phyloP scores from a whole-genome alignment of 1,284 basidiomycete genomes.

The Ceratobasidium theobromae region DNA sequence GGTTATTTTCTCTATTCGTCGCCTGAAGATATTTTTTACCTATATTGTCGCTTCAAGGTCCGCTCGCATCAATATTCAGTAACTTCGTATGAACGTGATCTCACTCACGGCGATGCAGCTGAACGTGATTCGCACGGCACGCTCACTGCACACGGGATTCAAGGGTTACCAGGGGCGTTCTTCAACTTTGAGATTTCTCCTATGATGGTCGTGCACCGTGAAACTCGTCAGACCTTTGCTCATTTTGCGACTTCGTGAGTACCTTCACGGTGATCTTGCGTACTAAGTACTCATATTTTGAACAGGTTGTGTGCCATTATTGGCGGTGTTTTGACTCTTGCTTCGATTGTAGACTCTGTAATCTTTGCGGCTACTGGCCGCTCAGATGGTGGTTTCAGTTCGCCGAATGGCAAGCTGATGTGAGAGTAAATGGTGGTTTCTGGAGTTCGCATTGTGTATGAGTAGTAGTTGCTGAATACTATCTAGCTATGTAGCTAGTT shows the following conservation, averaged over 20 bases:
- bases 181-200: constrained; percentile 99
- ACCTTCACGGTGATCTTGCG: background rate
- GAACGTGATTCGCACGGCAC: constrained; percentile 68
- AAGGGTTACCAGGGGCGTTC: constrained; percentile 80
- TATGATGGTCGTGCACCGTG: constrained; percentile 88
- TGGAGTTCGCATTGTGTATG: constrained; percentile 6
- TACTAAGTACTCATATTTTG: background rate
- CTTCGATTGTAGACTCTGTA: constrained; percentile 85
- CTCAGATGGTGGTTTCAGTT: constrained; percentile 58
- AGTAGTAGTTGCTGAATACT: background rate
- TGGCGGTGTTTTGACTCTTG: constrained; percentile 94
- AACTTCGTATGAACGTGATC: constrained; percentile 93
- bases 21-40: background rate
- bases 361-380: constrained; percentile 75
- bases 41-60: constrained; percentile 49
- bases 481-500: background rate
- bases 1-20: constrained; percentile 39
- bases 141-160: constrained; percentile 76
- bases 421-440: constrained; percentile 11
- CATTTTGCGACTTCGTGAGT: constrained; percentile 95
- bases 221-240: constrained; percentile 89
- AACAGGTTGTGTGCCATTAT: constrained; percentile 93
- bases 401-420: constrained; percentile 41
- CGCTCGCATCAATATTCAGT: constrained; percentile 91
- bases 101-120: constrained; percentile 53